Evolutionary conservation across 2,329 filamentous ascomycete species (phyloP).

Genomic region (Orbilia javanica): DNA sequence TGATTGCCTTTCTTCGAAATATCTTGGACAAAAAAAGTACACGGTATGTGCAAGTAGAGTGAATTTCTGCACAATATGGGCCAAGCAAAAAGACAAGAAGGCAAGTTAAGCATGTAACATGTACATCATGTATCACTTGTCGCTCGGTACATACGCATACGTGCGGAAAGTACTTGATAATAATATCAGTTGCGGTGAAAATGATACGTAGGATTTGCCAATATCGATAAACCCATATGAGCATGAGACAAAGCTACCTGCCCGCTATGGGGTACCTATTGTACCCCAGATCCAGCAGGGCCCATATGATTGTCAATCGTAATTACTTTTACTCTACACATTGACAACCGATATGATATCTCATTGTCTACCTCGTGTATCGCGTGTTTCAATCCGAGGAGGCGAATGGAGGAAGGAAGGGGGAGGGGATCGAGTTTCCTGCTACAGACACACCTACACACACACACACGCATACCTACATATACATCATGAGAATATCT

Average conservation of each 20-base stretch:
- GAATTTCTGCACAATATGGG: constrained; percentile 20
- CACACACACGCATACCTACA: background rate
- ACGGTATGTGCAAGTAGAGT: background rate
- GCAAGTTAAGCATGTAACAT: background rate
- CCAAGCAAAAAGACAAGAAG: background rate
- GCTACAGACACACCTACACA: background rate
- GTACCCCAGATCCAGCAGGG: constrained; percentile 32
- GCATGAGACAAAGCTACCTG: constrained; percentile 45
- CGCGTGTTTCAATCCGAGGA: background rate
- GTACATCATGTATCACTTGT: constrained; percentile 22
- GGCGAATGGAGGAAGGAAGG: too few relatives aligned
- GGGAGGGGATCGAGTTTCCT: constrained; percentile 34
- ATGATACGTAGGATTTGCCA: background rate
- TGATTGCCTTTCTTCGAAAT: background rate
- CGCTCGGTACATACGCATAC: constrained; percentile 9
- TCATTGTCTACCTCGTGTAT: constrained; percentile 12
- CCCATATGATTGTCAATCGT: too few relatives aligned
- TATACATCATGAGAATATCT: too few relatives aligned
- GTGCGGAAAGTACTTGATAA: too few relatives aligned
- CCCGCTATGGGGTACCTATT: constrained; percentile 6
- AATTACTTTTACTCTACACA: too few relatives aligned
- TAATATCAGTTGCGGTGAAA: too few relatives aligned
- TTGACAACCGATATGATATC: background rate
- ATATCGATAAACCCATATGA: constrained; percentile 14
- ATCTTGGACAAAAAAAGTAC: too few relatives aligned